phyloP scores from a whole-genome alignment of 2,329 filamentous ascomycete species.

The Fusarium sp. region DNA sequence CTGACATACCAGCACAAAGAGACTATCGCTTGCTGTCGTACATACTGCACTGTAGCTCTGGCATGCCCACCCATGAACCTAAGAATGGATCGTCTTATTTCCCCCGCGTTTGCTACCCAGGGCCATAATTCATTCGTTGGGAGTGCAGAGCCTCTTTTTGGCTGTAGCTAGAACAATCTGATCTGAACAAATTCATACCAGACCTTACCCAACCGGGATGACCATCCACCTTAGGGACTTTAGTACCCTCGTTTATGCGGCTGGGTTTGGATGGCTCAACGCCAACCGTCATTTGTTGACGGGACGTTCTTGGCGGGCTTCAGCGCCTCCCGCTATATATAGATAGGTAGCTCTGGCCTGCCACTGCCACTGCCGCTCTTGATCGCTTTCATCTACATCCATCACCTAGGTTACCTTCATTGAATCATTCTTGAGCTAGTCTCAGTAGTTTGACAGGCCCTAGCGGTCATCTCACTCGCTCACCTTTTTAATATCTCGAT shows the following conservation, averaged over 20 bases:
- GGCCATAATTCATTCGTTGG: constrained; percentile 29
- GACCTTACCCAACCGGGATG: constrained; percentile 20
- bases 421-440: constrained; percentile 36
- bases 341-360: constrained; percentile 34
- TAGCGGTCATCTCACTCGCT: constrained; percentile 37
- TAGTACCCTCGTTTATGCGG: constrained; percentile 31
- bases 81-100: constrained; percentile 20
- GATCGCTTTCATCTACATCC: constrained; percentile 4
- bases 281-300: constrained; percentile 28
- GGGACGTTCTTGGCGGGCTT: constrained; percentile 26
- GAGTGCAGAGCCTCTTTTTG: constrained; percentile 38
- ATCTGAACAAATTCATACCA: constrained; percentile 12
- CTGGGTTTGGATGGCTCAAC: constrained; percentile 9
- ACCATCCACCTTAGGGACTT: constrained; percentile 12
- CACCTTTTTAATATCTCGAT: constrained; percentile 12
- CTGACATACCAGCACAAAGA: constrained; percentile 31
- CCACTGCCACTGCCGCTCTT: constrained; percentile 7
- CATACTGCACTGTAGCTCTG: too few relatives aligned
- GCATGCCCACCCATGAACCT: not conserved
- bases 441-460: constrained; percentile 26
- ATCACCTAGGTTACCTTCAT: constrained; percentile 5
- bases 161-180: constrained; percentile 5
- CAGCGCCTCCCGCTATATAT: constrained; percentile 39
- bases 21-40: constrained; percentile 25
- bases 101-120: constrained; percentile 27